Evolutionary conservation across 345 rosid species (phyloP).

Genomic region (Populus simonii): DNA sequence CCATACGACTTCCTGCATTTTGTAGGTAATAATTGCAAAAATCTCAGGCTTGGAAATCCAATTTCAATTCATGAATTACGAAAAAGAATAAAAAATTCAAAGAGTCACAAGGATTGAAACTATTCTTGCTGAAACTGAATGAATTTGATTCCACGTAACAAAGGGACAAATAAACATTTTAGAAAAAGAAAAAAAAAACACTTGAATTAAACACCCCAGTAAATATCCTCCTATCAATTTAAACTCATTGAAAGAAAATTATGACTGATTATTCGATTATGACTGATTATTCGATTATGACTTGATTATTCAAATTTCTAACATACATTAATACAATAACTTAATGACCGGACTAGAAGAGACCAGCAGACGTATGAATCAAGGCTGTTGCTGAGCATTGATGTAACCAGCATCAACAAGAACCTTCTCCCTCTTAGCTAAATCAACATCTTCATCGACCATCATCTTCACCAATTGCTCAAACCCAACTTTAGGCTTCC

Average conservation of each 20-base stretch:
- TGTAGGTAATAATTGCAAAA: not conserved
- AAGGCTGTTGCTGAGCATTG: constrained; percentile 89
- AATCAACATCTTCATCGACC: constrained; percentile 78
- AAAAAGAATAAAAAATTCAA: not conserved
- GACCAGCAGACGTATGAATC: constrained; percentile 1
- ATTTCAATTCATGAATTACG: not conserved
- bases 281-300: not conserved
- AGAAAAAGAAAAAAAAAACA: not conserved
- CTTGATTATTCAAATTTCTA: not conserved
- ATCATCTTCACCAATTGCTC: constrained; percentile 88
- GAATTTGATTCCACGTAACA: not conserved
- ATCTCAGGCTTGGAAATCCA: not conserved
- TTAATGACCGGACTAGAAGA: not conserved
- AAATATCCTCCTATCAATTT: not conserved
- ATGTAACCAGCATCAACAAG: constrained; percentile 87
- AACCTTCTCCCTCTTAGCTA: constrained; percentile 89
- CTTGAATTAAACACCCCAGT: not conserved
- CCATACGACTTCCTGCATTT: not conserved
- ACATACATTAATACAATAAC: not conserved
- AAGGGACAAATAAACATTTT: not conserved
- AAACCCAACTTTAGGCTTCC: constrained; percentile 82
- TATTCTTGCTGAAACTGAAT: not conserved
- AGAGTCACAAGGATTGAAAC: not conserved
- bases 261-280: not conserved
- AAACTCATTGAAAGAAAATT: not conserved